Base-by-base conservation (phyloP, 73 alveolate species). In the Tetrahymena borealis region DNA sequence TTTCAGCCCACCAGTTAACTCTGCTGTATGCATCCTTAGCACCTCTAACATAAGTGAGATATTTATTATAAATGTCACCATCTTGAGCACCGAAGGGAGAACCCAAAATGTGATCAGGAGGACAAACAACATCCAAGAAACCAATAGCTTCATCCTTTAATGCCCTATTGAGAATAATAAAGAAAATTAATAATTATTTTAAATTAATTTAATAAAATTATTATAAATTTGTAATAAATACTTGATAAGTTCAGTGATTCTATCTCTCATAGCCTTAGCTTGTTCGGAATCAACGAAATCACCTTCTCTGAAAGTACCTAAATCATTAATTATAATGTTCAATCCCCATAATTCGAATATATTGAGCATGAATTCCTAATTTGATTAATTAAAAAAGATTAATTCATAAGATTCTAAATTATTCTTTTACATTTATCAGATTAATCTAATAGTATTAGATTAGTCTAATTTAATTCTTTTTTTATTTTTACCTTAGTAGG, bases 41-140 rank as follows among this genome's bases (percentile, higher is more conserved):
- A 32, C 90, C 32, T 77, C 90, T 90, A n/a, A 94, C 78, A n/a
- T 78, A 39, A 24, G 41, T 39, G 33, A 92, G 24, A 91, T 78
- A 94, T 94, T 42, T 94, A 37, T 90, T 92, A 43, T 94, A 94
- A 32, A 92, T 85, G 41, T 94, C 96, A 24, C 97, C 97, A 90
- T 94, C 97, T 24, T 79, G 32, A 12, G 93, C 79, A 15, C 97
- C 97, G 90, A 92, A 90, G 13, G 92, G 77, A 32, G 97, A 94
- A 35, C 97, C 95, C 20, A 94, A 42, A 31, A 94, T 38, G 20
- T 92, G 91, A 93, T 94, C 97, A 40, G 95, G 94, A 37, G 97
- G 94, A 37, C 94, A 95, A 39, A 94, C 91, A 0, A 95, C 94
- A 79, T 94, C 97, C 16, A 94, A 33, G 32, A 94, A 92, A 36